Base-by-base conservation (phyloP, 768 basidiomycete genomes). In the Naganishia randhawae region DNA sequence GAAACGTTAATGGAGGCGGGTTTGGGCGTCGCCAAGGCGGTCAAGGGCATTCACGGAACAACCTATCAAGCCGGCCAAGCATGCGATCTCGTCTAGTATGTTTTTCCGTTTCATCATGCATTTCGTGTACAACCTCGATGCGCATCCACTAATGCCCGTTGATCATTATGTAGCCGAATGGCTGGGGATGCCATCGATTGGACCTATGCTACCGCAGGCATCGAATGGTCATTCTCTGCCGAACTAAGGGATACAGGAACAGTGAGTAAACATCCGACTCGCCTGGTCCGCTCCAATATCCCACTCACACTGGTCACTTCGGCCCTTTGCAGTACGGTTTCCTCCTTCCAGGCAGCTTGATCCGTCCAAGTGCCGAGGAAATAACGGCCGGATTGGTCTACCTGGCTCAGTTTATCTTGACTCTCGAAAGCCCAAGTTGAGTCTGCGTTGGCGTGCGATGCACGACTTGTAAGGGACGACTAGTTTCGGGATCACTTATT, bases 311-410 rank as follows among this genome's bases (percentile, higher is more conserved):
- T 67, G 31, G 51, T 29, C 50, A 39, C n/a, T 16, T 17, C 42
- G 45, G 3, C 45, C 45, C 3, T n/a, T 29, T 50, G 41, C 71
- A 89, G 88, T 90, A 89, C 73, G 90, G 90, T 3, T 92, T 90
- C 81, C 80, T 88, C 8, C 81, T 92, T 2, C 91, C 91, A 0
- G 80, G 86, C 0, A 80, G 81, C 55, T 86, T 85, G 85, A 91
- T 93, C 71, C 81, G 88, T 8, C 88, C 90, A 0, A 87, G 89
- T 2, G 90, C 89, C 0, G 88, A 90, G 78, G 91, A 93, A 80
- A 86, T 87, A 4, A 82, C 82, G 19, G 83, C 81, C 29, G 85
- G 91, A 80, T 72, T 92, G 32, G 80, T 84, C 27, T 89, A 87
- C 72, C 80, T 93, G 7, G 85, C 87, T 0, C 81, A 83, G 50